These are phyloP conservation scores for Fragaria nilgerrensis DNA, from an alignment of 306 rosid species.

Conservation along the genomic window DNA sequence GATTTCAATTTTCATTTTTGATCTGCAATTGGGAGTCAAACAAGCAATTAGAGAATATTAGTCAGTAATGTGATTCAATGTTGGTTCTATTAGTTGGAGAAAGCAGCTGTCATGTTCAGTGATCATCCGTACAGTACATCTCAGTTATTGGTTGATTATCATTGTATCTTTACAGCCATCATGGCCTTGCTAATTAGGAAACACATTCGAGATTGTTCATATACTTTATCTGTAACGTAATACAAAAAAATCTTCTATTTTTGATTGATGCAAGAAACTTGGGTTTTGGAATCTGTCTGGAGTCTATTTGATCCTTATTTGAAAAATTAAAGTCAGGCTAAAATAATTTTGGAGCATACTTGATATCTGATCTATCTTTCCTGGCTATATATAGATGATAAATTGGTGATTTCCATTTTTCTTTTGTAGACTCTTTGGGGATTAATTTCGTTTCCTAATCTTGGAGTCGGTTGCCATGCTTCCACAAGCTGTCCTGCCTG, in stretches of 20 bases:
- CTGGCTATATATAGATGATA: neutral
- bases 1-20: neutral
- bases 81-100: neutral
- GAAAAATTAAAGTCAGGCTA: neutral
- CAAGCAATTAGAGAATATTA: neutral
- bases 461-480: slow-evolving; percentile 16
- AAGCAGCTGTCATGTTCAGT: neutral
- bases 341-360: neutral
- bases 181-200: neutral
- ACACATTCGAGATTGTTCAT: neutral
- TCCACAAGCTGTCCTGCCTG: slow-evolving; percentile 16
- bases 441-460: neutral
- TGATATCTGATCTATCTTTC: neutral
- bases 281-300: neutral
- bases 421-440: neutral
- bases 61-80: neutral
- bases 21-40: neutral
- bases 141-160: neutral
- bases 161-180: neutral
- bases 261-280: neutral
- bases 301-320: neutral
- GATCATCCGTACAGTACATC: neutral
- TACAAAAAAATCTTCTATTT: neutral
- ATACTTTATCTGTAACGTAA: neutral
- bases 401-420: neutral